phyloP scores from a whole-genome alignment of 2,329 filamentous ascomycete genomes.

The Lachnellula subtilissima region DNA sequence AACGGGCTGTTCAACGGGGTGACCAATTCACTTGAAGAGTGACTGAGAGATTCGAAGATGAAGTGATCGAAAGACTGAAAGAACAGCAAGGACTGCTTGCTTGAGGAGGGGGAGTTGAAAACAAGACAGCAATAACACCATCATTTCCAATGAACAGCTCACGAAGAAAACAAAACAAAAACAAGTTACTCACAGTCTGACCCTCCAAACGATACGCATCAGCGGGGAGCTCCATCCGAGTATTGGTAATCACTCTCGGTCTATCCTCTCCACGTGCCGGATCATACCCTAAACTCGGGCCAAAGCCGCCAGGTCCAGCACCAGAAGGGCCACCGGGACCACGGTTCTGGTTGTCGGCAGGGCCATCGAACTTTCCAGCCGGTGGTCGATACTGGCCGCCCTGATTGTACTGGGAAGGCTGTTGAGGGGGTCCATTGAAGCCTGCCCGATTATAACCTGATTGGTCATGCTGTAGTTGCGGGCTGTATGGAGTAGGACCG shows the following conservation, averaged over 20 bases:
- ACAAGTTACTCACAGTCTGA: background rate
- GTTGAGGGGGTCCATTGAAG: too few relatives aligned
- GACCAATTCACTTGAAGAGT: background rate
- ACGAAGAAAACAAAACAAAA: background rate
- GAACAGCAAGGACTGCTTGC: background rate
- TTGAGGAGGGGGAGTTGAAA: background rate
- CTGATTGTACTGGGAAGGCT: too few relatives aligned
- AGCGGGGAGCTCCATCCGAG: background rate
- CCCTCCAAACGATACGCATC: background rate
- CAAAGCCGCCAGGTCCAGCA: background rate
- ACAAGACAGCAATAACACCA: background rate
- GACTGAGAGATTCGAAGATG: background rate
- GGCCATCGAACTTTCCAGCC: background rate
- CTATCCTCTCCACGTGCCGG: constrained; percentile 32
- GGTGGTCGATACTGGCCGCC: background rate
- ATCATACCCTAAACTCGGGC: constrained; percentile 36
- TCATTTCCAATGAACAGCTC: background rate
- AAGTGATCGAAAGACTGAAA: background rate
- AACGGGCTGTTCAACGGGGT: too few relatives aligned
- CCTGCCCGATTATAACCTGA: background rate
- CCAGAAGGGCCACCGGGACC: background rate
- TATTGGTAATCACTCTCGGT: constrained; percentile 23
- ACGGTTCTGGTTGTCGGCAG: background rate
- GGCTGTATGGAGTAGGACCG: background rate
- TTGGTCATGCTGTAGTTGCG: background rate